A percentile compares a stretch with the other conserved stretches of the same genome.
Evolutionary conservation across 768 basidiomycete species (phyloP).

Genomic region (Harrya chromipes): DNA sequence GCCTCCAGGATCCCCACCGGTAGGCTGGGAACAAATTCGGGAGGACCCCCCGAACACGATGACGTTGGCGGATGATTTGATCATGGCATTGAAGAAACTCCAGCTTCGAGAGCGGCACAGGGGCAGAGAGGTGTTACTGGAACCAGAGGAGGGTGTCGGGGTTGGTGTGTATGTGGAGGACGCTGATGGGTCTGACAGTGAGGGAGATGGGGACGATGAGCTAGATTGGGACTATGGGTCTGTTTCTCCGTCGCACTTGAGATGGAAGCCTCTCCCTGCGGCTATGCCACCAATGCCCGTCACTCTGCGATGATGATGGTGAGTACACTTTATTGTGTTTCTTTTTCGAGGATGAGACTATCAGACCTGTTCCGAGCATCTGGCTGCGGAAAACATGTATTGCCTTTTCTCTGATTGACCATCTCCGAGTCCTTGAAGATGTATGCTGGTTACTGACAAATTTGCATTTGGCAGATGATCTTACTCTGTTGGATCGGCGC

Average conservation of each 20-base stretch:
- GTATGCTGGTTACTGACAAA: constrained; percentile 7
- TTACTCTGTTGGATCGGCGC: not conserved
- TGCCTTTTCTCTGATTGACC: constrained; percentile 47
- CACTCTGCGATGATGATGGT: constrained; percentile 24
- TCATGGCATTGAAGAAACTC: constrained; percentile 70
- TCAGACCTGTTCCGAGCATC: constrained; percentile 79
- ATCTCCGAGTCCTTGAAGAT: not conserved
- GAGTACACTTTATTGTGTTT: constrained; percentile 15
- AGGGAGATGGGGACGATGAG: constrained; percentile 26
- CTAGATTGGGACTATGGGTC: constrained; percentile 61
- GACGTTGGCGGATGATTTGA: constrained; percentile 87
- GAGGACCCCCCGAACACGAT: constrained; percentile 88
- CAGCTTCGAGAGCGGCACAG: constrained; percentile 46
- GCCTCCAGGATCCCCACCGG: constrained; percentile 94
- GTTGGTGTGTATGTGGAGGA: constrained; percentile 81
- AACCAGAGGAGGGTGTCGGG: constrained; percentile 66
- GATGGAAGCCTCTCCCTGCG: constrained; percentile 53
- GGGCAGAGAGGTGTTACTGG: constrained; percentile 56
- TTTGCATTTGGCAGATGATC: constrained; percentile 9
- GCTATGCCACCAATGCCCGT: constrained; percentile 50
- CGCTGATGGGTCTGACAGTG: constrained; percentile 44
- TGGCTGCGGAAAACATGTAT: constrained; percentile 58
- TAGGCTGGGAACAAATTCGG: constrained; percentile 90
- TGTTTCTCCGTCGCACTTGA: constrained; percentile 43
- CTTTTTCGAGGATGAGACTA: constrained; percentile 53